phyloP scores from a whole-genome alignment of 2,329 filamentous ascomycete species.

The Neodidymelliopsis sp. region DNA sequence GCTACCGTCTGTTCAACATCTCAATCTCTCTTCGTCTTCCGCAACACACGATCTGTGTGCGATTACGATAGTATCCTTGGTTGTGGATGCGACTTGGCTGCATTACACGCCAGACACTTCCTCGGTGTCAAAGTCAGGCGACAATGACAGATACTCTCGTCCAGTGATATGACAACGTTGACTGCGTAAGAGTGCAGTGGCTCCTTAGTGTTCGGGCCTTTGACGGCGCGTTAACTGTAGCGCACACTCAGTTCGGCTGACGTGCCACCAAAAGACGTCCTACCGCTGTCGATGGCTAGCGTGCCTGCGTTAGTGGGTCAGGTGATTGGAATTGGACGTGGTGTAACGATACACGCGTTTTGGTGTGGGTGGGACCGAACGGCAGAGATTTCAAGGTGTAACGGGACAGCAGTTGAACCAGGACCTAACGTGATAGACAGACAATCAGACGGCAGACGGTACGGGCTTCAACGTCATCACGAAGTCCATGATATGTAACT shows the following conservation, averaged over 20 bases:
- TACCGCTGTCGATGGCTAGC: conserved; percentile 16
- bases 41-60: conserved; percentile 15
- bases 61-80: no score
- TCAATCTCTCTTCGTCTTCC: conserved; percentile 7
- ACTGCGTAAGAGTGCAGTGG: no score
- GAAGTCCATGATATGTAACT: no score
- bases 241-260: conserved; percentile 14
- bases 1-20: neutral
- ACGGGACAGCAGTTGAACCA: no score
- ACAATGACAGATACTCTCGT: conserved; percentile 5
- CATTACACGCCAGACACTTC: no score
- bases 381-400: conserved; percentile 1
- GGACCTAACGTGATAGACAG: no score
- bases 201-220: conserved; percentile 12
- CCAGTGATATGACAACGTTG: conserved; percentile 12
- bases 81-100: no score
- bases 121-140: no score
- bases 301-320: conserved; percentile 20
- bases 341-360: conserved; percentile 13
- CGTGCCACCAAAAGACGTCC: conserved; percentile 17
- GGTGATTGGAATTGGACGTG: conserved; percentile 19
- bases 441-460: no score
- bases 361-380: conserved; percentile 9
- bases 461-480: no score
- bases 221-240: conserved; percentile 17